These are phyloP conservation scores for Trichophyton verrucosum DNA, from an alignment of 2,329 filamentous ascomycete species.

Conservation along the genomic window DNA sequence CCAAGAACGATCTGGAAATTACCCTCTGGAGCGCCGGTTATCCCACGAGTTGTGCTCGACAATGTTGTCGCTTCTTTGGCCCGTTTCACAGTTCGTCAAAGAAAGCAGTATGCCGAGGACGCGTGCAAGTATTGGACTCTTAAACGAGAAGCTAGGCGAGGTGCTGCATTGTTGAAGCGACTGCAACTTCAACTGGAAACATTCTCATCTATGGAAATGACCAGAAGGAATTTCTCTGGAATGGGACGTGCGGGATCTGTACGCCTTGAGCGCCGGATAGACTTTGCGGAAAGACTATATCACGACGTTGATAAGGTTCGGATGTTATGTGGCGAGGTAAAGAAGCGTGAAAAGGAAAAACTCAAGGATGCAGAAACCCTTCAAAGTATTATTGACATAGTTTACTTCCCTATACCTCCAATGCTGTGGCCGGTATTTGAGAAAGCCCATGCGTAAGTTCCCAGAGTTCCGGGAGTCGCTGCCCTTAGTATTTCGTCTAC, in stretches of 20 bases:
- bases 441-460: slow-evolving; percentile 65
- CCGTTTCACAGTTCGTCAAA: slow-evolving; percentile 70
- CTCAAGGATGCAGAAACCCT: slow-evolving; percentile 65
- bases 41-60: slow-evolving; percentile 77
- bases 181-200: slow-evolving; percentile 90
- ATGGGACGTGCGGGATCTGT: slow-evolving; percentile 79
- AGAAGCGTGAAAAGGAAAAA: slow-evolving; percentile 64
- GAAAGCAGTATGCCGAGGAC: slow-evolving; percentile 85
- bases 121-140: slow-evolving; percentile 96
- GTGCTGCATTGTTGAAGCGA: slow-evolving; percentile 82
- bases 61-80: slow-evolving; percentile 72
- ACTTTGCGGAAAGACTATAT: slow-evolving; percentile 59
- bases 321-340: slow-evolving; percentile 55
- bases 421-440: slow-evolving; percentile 67
- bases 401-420: slow-evolving; percentile 80
- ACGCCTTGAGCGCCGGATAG: slow-evolving; percentile 67
- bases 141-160: slow-evolving; percentile 83
- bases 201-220: slow-evolving; percentile 95
- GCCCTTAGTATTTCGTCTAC: slow-evolving; percentile 1
- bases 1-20: slow-evolving; percentile 74
- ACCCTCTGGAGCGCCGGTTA: slow-evolving; percentile 86
- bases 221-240: slow-evolving; percentile 82
- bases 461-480: background rate
- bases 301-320: slow-evolving; percentile 65
- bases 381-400: slow-evolving; percentile 66